Conservation (phyloP, 208 protist genomes). For the Trypanosoma rangeli region DNA sequence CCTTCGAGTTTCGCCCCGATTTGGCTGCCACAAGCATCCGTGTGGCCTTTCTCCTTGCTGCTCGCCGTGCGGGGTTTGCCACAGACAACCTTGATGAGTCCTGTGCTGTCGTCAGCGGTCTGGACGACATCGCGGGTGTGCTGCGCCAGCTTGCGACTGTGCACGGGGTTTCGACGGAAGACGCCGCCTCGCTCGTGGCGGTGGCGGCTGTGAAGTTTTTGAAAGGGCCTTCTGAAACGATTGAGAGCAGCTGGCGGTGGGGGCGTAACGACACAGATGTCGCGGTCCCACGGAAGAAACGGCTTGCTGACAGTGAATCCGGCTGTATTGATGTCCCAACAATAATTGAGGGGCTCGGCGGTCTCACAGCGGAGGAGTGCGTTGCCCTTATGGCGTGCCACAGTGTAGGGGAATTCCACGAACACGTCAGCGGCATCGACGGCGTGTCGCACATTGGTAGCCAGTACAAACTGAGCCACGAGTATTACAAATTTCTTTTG, state of each 20-base stretch:
- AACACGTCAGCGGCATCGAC: conserved; percentile 77
- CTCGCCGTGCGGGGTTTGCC: conserved; percentile 64
- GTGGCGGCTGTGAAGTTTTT: conserved; percentile 76
- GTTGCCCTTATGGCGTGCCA: conserved; percentile 85
- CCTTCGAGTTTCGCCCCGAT: conserved; percentile 84
- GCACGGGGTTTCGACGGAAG: conserved; percentile 59
- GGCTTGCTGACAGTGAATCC: conserved; percentile 14
- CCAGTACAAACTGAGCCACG: conserved; percentile 72
- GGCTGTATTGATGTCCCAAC: conserved; percentile 36
- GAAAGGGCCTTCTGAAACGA: conserved; percentile 51
- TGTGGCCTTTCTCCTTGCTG: conserved; percentile 79
- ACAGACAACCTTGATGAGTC: conserved; percentile 74
- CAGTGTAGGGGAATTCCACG: conserved; percentile 86
- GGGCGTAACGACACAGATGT: conserved; percentile 81
- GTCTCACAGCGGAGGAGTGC: conserved; percentile 76
- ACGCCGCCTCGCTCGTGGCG: conserved; percentile 63
- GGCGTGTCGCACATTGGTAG: conserved; percentile 63
- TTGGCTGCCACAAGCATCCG: conserved; percentile 75
- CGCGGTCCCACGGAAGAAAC: conserved; percentile 46
- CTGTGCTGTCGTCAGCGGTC: conserved; percentile 64
- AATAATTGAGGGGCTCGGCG: conserved; percentile 59
- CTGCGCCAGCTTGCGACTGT: conserved; percentile 58
- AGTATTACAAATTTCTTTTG: conserved; percentile 78
- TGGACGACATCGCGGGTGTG: conserved; percentile 74
- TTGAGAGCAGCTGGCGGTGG: conserved; percentile 66